phyloP scores from a whole-genome alignment of 768 basidiomycete species.

The Mrakia frigida region DNA sequence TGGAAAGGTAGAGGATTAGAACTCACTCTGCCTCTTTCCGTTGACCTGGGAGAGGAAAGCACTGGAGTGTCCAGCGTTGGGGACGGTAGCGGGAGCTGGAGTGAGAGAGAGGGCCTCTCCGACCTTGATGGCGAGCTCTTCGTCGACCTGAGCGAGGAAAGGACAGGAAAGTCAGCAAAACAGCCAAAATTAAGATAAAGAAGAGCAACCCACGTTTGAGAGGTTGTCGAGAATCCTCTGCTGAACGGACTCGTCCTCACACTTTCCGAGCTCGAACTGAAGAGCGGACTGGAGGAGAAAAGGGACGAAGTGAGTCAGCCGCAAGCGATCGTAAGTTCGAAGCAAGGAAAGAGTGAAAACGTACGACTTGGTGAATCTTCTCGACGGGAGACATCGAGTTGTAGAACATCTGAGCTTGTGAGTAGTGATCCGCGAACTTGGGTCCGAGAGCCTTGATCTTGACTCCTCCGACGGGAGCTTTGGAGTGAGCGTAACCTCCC shows the following conservation, averaged over 20 bases:
- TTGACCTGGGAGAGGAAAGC: slow-evolving; percentile 56
- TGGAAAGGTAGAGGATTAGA: too few relatives aligned
- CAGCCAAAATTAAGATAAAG: not conserved
- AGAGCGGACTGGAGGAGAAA: slow-evolving; percentile 49
- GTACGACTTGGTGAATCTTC: slow-evolving; percentile 59
- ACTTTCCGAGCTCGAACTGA: slow-evolving; percentile 78
- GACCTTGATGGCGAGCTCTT: slow-evolving; percentile 64
- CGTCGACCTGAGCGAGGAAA: slow-evolving; percentile 53
- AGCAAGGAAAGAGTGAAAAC: too few relatives aligned
- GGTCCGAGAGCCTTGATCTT: slow-evolving; percentile 51
- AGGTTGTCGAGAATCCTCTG: slow-evolving; percentile 57
- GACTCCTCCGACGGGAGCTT: slow-evolving; percentile 46
- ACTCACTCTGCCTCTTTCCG: slow-evolving; percentile 37
- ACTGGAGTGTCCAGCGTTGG: slow-evolving; percentile 58
- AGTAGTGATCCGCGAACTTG: slow-evolving; percentile 70
- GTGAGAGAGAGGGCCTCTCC: slow-evolving; percentile 50
- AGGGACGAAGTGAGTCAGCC: too few relatives aligned
- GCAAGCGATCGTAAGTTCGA: too few relatives aligned
- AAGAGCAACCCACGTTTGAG: slow-evolving; percentile 49
- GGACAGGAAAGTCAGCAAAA: not conserved
- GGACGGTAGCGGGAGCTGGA: slow-evolving; percentile 52
- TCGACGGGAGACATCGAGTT: slow-evolving; percentile 70
- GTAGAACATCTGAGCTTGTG: slow-evolving; percentile 73
- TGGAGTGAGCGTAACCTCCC: slow-evolving; percentile 19
- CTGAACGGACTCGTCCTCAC: slow-evolving; percentile 68